phyloP scores from a whole-genome alignment of 225 moss, liverwort and hornwort species.

The Lunularia cruciata region DNA sequence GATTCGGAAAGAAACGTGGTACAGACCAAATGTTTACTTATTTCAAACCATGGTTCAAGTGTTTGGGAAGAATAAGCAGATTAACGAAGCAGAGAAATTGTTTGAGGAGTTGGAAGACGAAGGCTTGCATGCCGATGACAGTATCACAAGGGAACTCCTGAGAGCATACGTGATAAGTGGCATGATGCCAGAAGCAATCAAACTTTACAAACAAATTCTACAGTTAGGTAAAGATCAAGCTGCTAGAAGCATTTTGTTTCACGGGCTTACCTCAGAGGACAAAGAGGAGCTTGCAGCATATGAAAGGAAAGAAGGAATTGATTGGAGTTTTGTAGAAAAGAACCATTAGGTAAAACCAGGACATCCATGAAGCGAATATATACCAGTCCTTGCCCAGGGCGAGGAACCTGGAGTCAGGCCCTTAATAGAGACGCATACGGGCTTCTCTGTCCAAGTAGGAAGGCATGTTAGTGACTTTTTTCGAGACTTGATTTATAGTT shows the following conservation, averaged over 20 bases:
- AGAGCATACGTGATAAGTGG: slow-evolving; percentile 34
- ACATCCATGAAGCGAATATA: no score
- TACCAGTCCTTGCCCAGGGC: no score
- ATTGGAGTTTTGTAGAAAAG: slow-evolving; percentile 36
- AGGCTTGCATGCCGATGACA: slow-evolving; percentile 39
- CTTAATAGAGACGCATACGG: no score
- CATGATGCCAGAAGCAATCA: slow-evolving; percentile 34
- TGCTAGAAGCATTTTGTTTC: slow-evolving; percentile 49
- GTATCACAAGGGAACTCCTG: slow-evolving; percentile 43
- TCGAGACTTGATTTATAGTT: no score
- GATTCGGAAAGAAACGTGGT: slow-evolving; percentile 42
- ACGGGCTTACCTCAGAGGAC: slow-evolving; percentile 37
- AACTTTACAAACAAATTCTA: slow-evolving; percentile 40
- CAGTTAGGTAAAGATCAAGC: slow-evolving; percentile 33
- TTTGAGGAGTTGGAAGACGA: slow-evolving; percentile 37
- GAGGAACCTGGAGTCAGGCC: no score
- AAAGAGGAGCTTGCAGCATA: slow-evolving; percentile 30
- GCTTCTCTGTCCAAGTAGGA: no score
- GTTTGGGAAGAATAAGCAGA: slow-evolving; percentile 39
- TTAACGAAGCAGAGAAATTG: slow-evolving; percentile 33
- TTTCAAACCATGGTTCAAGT: slow-evolving; percentile 48
- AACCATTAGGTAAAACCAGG: no score
- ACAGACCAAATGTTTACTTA: slow-evolving; percentile 43
- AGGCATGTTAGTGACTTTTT: no score
- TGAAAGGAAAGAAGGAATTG: slow-evolving; percentile 37